These are phyloP conservation scores for Pleurotus tuoliensis DNA, from an alignment of 768 basidiomycete species.

Conservation along the genomic window DNA sequence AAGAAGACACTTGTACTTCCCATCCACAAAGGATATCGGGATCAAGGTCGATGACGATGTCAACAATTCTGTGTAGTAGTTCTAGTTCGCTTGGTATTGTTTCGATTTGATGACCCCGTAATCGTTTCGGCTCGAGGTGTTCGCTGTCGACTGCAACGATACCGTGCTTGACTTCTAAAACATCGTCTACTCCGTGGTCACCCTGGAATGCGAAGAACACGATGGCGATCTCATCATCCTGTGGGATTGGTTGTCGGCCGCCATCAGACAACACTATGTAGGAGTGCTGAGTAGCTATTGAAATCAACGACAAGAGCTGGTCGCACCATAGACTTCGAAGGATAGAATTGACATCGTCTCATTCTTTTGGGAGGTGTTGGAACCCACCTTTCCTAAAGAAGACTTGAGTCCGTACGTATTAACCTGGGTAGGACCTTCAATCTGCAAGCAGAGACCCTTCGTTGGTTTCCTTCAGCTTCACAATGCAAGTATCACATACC, in stretches of 20 bases:
- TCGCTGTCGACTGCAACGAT: conserved; percentile 48
- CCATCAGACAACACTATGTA: conserved; percentile 34
- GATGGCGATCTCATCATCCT: conserved; percentile 60
- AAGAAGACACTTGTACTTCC: conserved; percentile 85
- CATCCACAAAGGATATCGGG: conserved; percentile 92
- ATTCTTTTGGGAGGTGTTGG: conserved; percentile 34
- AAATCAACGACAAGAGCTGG: background rate
- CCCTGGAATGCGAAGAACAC: conserved; percentile 74
- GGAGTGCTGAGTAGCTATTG: background rate
- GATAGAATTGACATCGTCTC: conserved; percentile 78
- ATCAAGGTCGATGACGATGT: conserved; percentile 72
- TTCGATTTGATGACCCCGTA: conserved; percentile 45
- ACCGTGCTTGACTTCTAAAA: conserved; percentile 33
- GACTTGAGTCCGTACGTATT: conserved; percentile 67
- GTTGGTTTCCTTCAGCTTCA: background rate
- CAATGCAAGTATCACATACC: conserved; percentile 26
- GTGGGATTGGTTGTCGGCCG: conserved; percentile 60
- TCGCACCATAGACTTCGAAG: conserved; percentile 81
- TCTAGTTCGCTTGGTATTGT: conserved; percentile 70
- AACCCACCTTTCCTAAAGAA: conserved; percentile 33
- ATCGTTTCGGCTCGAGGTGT: conserved; percentile 33
- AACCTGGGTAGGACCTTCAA: conserved; percentile 73
- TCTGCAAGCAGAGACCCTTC: conserved; percentile 21
- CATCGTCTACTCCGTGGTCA: conserved; percentile 16
- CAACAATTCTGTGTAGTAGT: conserved; percentile 71